Evolutionary conservation across 78 protist genomes (phyloP), one percentile per base, ranked within the genome.

Genomic region (Tieghemostelium lacteum): DNA sequence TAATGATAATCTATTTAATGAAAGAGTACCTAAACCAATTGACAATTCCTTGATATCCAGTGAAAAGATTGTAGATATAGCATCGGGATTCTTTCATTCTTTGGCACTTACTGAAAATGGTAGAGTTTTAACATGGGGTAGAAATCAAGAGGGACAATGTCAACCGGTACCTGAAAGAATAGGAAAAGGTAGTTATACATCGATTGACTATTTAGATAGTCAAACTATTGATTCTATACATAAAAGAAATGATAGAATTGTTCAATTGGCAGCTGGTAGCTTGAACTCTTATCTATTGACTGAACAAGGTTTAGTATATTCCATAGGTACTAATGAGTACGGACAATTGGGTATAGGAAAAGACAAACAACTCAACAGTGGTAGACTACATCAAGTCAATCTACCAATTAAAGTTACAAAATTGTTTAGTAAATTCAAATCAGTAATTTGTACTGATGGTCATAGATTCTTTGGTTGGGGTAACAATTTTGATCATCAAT

Each of bases 401-500:
- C 17, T 65, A 20, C 26, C 36, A 31, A 20, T 62, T 40, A 3
- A 28, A 12, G 75, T 70, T 50, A 45, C 29, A 65, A 77, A 33
- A 49, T 77, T 77, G 50, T 77, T 58, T 36, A 31, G 71, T 19
- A 50, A 34, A 16, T 70, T 45, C 52, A 64, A 77, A 77, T 64
- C 70, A 20, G 65, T 66, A 0, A 77, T 77, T 65, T 73, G 54
- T 19, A 65, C 55, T 17, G 73, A 64, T 36, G 62, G 63, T 36
- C 31, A 67, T 12, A 49, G 36, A 54, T 77, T n/a, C 65, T 77
- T 42, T 77, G 87, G 87, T 20, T 77, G 87, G 87, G 87, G 87
- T 40, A 64, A 63, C 17, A 77, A 77, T 54, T 77, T 60, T 52
- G 87, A 77, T 42, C 71, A 50, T 54, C 87, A 77, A 65, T 52